Evolutionary conservation across 352 stramenopile genomes (phyloP).

Genomic region (Phytophthora cryptogea): DNA sequence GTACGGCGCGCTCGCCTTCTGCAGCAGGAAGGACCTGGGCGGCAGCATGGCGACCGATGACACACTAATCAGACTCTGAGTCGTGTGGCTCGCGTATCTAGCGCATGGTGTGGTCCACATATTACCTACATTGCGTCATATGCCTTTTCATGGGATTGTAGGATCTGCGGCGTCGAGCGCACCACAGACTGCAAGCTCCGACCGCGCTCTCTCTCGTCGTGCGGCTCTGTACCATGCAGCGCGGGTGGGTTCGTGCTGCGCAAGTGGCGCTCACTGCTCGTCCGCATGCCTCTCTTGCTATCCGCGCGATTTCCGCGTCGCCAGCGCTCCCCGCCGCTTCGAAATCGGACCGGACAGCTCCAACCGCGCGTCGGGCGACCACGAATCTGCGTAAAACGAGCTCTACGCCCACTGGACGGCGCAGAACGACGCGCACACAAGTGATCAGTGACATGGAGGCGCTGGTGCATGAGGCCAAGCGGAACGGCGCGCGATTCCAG

Average conservation of each 20-base stretch:
- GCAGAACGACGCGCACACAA: constrained; percentile 16
- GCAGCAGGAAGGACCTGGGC: constrained; percentile 71
- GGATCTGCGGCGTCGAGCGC: neutral
- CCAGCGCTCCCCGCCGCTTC: constrained; percentile 1
- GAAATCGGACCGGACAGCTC: neutral
- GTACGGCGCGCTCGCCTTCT: constrained; percentile 56
- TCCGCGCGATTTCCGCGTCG: constrained; percentile 26
- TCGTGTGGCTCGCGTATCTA: too few relatives aligned
- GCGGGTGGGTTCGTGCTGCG: constrained; percentile 18
- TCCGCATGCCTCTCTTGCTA: constrained; percentile 1
- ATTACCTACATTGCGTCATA: neutral
- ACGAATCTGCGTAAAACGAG: constrained; percentile 20
- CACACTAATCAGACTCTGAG: too few relatives aligned
- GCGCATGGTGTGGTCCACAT: neutral
- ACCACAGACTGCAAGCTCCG: neutral
- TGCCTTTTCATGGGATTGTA: neutral
- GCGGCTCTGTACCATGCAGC: constrained; percentile 22
- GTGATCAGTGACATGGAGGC: constrained; percentile 44
- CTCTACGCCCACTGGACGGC: neutral
- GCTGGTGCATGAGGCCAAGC: constrained; percentile 41
- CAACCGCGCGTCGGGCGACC: neutral
- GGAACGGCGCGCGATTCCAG: constrained; percentile 31
- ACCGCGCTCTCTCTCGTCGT: neutral
- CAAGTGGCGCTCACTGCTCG: constrained; percentile 8
- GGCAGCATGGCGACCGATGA: constrained; percentile 45